Evolutionary conservation across 352 stramenopile genomes (phyloP), one percentile per base, ranked within the genome.

Genomic region (Phytophthora sp.): DNA sequence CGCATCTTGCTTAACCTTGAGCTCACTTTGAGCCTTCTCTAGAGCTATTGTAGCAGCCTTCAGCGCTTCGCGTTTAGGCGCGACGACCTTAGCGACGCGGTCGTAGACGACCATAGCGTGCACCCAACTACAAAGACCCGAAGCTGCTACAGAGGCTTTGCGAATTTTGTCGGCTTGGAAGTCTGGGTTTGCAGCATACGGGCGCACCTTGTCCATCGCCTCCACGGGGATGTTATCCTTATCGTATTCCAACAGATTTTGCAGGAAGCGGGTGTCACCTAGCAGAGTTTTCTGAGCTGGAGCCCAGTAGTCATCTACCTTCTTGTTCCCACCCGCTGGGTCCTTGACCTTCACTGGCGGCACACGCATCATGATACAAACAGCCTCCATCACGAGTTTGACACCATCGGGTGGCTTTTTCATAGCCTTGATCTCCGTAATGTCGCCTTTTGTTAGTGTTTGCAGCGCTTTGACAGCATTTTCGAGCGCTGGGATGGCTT

Each of bases 31-130:
- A 4, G 94, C 93, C 45, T 85, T 83, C 31, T 92, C 88, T 5
- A 99, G 76, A 20, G 88, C 87, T 5, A 78, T 50, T 12, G 94
- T 96, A 18, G 96, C 96, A 3, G 91, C 79, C 52, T 97, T 96
- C 3, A 99, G 70, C 2, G 93, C 94, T 55, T 95, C 89, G 20
- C 91, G 82, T 73, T 99, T 99, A 0, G 96, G 96, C 0, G 82
- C 96, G 0, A 99, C 96, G 3, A 97, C 82, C 39, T 97, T 97
- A 0, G 91, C 89, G 10, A 99, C 94, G 3, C 83, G 77, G 48
- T 98, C 92, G 75, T 99, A 99, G 17, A 98, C 90, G 1, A 98
- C 93, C 94, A 99, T 99, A 4, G 96, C 96, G 52, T 97, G 94
- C 5, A 98, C 95, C 96, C 96, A 99, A 55, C 79, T 95, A 54